Evolutionary conservation across 1,284 basidiomycete genomes (phyloP).

Genomic region (Somion occarium): DNA sequence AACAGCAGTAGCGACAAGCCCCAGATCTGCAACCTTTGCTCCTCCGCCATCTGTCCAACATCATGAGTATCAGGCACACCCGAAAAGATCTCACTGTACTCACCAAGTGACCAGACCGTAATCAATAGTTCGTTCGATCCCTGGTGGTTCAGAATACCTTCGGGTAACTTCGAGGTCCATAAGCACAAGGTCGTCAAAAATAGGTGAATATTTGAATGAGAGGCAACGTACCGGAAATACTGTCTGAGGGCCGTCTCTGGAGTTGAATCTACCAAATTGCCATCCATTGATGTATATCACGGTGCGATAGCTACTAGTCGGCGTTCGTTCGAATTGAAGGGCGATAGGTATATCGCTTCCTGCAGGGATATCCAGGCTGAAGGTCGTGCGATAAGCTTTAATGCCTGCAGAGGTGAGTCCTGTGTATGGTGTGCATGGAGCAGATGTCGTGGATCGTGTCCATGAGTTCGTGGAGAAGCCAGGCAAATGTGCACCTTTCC

Average conservation of each 20-base stretch:
- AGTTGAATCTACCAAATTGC: conserved; percentile 36
- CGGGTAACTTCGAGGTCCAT: conserved; percentile 27
- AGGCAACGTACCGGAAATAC: conserved; percentile 22
- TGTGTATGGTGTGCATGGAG: conserved; percentile 30
- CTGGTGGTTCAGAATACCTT: conserved; percentile 38
- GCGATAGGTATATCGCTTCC: conserved; percentile 38
- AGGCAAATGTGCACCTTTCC: conserved; percentile 38
- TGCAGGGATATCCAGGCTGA: conserved; percentile 35
- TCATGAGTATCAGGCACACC: not conserved
- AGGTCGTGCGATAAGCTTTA: conserved; percentile 37
- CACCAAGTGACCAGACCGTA: conserved; percentile 37
- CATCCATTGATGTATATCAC: conserved; percentile 39
- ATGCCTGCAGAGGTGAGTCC: conserved; percentile 37
- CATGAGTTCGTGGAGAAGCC: conserved; percentile 37
- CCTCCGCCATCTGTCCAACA: conserved; percentile 26
- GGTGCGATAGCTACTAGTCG: conserved; percentile 29
- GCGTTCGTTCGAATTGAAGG: conserved; percentile 36
- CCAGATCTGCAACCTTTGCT: conserved; percentile 31
- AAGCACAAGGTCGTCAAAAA: not conserved
- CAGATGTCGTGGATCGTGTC: conserved; percentile 18
- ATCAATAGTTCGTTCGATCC: conserved; percentile 36
- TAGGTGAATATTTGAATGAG: not conserved
- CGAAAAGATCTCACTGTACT: conserved; percentile 5
- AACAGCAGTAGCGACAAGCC: conserved; percentile 21
- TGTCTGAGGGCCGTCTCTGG: conserved; percentile 19